These are phyloP conservation scores for Picocystis sp. DNA, from an alignment of 163 green algal genomes.

Conservation along the genomic window DNA sequence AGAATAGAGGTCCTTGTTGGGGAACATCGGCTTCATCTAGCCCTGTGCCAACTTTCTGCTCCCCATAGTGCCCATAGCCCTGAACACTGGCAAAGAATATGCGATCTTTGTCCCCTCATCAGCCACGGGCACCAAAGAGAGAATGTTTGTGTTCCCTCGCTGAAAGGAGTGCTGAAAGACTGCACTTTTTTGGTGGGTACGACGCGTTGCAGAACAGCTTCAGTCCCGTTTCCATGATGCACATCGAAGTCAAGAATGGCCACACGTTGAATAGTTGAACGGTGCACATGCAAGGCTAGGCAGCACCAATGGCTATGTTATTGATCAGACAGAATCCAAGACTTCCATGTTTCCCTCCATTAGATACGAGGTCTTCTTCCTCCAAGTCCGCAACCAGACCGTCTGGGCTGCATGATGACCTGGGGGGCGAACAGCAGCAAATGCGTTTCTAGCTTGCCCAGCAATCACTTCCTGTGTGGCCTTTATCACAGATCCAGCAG, in stretches of 20 bases:
- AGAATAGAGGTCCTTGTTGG: slow-evolving; percentile 32
- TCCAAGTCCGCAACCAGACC: slow-evolving; percentile 35
- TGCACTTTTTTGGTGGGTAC: slow-evolving; percentile 19
- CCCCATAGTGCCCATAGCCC: slow-evolving; percentile 34
- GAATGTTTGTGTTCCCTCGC: slow-evolving; percentile 42
- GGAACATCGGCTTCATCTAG: slow-evolving; percentile 8
- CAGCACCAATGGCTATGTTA: slow-evolving; percentile 78
- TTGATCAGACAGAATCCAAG: slow-evolving; percentile 89
- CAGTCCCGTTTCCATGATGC: slow-evolving; percentile 90
- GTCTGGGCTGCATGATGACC: slow-evolving; percentile 56
- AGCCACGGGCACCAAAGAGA: slow-evolving; percentile 68
- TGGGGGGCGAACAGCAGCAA: slow-evolving; percentile 72
- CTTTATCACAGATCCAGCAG: slow-evolving; percentile 29
- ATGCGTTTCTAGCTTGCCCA: slow-evolving; percentile 50
- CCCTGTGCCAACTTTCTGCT: too few relatives aligned
- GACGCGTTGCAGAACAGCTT: slow-evolving; percentile 31
- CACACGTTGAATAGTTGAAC: slow-evolving; percentile 41
- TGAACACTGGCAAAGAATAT: slow-evolving; percentile 37
- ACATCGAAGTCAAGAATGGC: slow-evolving; percentile 92
- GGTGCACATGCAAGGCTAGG: slow-evolving; percentile 67
- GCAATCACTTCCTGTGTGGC: slow-evolving; percentile 12
- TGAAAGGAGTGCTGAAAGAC: slow-evolving; percentile 30
- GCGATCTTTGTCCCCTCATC: slow-evolving; percentile 55
- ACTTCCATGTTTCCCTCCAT: slow-evolving; percentile 43
- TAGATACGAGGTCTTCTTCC: slow-evolving; percentile 15